Conservation (phyloP, 163 green algal genomes). For the Coccomyxa subellipsoidea region DNA sequence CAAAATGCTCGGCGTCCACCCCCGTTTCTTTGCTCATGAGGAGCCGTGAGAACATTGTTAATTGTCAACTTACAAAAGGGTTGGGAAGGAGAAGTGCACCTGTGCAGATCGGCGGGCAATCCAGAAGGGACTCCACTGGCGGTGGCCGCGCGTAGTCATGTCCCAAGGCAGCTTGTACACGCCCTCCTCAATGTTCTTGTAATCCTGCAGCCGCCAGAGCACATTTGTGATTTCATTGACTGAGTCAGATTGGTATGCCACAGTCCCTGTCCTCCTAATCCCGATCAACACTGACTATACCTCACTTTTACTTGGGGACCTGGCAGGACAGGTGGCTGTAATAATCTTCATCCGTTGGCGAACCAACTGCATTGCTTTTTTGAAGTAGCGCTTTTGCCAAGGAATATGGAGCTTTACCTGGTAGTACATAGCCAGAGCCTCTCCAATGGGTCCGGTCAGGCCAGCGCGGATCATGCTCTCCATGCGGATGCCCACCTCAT, state of each 20-base stretch:
- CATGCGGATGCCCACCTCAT: conserved; percentile 17
- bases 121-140: conserved; percentile 79
- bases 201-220: conserved; percentile 63
- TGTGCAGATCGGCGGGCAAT: conserved; percentile 35
- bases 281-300: too few relatives aligned
- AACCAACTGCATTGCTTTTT: too few relatives aligned
- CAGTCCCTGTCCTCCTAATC: too few relatives aligned
- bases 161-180: conserved; percentile 83
- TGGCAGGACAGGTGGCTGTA: too few relatives aligned
- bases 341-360: too few relatives aligned
- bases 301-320: too few relatives aligned
- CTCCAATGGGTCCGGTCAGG: conserved; percentile 32
- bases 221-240: too few relatives aligned
- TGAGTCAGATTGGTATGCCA: too few relatives aligned
- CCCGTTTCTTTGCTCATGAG: too few relatives aligned
- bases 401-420: conserved; percentile 31
- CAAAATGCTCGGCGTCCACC: too few relatives aligned
- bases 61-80: too few relatives aligned
- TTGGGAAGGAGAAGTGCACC: conserved; percentile 4
- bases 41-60: too few relatives aligned
- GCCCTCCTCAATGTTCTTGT: conserved; percentile 59
- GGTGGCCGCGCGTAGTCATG: conserved; percentile 68
- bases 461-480: conserved; percentile 30
- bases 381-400: not conserved
- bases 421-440: conserved; percentile 42